phyloP scores from a whole-genome alignment of 805 yeast species.

The Saccharomycopsis synnaedendra region DNA sequence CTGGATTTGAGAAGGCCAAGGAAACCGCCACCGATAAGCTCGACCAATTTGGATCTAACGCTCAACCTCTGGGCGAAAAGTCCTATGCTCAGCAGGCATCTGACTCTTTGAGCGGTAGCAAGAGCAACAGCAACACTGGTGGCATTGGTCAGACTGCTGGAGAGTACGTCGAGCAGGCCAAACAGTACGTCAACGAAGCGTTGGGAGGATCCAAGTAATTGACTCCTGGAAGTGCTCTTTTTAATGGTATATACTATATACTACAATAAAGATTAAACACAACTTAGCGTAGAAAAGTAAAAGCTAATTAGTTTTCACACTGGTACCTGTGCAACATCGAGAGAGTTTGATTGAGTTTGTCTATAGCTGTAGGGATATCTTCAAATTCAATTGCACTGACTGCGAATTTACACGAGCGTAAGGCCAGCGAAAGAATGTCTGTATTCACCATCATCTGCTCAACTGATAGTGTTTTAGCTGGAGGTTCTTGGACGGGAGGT shows the following conservation, averaged over 20 bases:
- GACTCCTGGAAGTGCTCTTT: neutral
- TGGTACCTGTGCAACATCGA: no score
- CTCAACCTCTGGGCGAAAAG: slow-evolving; percentile 59
- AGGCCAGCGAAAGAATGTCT: neutral
- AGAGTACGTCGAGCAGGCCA: slow-evolving; percentile 34
- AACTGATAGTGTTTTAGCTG: neutral
- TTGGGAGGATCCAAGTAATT: neutral
- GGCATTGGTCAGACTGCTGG: slow-evolving; percentile 49
- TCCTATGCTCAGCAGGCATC: slow-evolving; percentile 43
- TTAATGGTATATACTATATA: neutral
- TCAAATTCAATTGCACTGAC: slow-evolving; percentile 71
- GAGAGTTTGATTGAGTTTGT: slow-evolving; percentile 29
- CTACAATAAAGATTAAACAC: neutral
- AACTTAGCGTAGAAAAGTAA: no score
- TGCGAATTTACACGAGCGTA: slow-evolving; percentile 38
- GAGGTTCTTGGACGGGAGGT: neutral
- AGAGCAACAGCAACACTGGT: slow-evolving; percentile 27
- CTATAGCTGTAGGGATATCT: slow-evolving; percentile 55
- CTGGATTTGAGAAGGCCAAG: slow-evolving; percentile 53
- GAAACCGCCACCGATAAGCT: slow-evolving; percentile 55
- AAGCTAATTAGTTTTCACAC: no score
- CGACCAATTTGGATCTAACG: slow-evolving; percentile 49
- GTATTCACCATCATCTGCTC: neutral
- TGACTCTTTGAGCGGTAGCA: slow-evolving; percentile 46
- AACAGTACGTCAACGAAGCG: slow-evolving; percentile 21